Evolutionary conservation across 2,329 filamentous ascomycete species (phyloP).

Genomic region (Lecanicillium sp.): DNA sequence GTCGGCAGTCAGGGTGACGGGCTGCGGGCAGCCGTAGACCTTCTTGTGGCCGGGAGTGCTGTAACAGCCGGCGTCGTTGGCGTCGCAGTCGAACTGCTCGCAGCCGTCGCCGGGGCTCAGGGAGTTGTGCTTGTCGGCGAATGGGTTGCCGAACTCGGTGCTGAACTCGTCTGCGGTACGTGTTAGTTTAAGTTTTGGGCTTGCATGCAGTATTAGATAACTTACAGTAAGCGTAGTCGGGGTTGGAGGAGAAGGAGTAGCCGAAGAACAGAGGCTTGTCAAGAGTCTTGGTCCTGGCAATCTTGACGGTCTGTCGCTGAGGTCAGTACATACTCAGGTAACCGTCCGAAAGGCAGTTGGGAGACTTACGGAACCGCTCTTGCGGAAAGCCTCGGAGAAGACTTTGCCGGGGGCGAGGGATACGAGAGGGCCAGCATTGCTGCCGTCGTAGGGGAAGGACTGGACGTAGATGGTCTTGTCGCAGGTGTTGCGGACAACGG

Average conservation of each 20-base stretch:
- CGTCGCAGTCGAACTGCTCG: slow-evolving; percentile 32
- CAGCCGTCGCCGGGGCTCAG: slow-evolving; percentile 33
- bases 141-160: slow-evolving; percentile 37
- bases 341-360: neutral
- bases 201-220: too few relatives aligned
- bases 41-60: slow-evolving; percentile 32
- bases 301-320: slow-evolving; percentile 33
- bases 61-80: slow-evolving; percentile 33
- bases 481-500: slow-evolving; percentile 33
- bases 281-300: slow-evolving; percentile 33
- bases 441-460: slow-evolving; percentile 30
- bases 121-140: slow-evolving; percentile 29
- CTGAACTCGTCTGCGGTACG: slow-evolving; percentile 31
- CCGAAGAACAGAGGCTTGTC: slow-evolving; percentile 34
- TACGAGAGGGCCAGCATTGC: slow-evolving; percentile 26
- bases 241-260: slow-evolving; percentile 32
- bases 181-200: slow-evolving; percentile 5
- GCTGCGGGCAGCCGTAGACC: slow-evolving; percentile 35
- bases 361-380: slow-evolving; percentile 30
- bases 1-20: slow-evolving; percentile 29
- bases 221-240: slow-evolving; percentile 36
- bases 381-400: slow-evolving; percentile 31
- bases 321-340: neutral
- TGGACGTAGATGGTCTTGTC: slow-evolving; percentile 29
- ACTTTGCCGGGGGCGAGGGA: slow-evolving; percentile 27